phyloP scores from a whole-genome alignment of 1,284 basidiomycete genomes.

The Cutaneotrichosporon arboriforme region DNA sequence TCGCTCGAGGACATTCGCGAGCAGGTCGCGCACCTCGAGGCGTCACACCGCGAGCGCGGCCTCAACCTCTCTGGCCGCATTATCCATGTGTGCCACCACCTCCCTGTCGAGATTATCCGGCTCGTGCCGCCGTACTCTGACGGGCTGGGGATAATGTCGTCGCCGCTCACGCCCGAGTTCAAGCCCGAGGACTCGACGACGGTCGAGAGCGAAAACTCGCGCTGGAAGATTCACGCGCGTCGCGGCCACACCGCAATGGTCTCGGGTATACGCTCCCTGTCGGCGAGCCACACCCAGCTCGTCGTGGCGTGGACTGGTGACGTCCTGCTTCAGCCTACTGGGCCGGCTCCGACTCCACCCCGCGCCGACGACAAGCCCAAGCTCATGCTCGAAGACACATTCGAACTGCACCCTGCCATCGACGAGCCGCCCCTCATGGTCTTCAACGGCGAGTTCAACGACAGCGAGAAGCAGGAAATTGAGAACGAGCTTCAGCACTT shows the following conservation, averaged over 20 bases:
- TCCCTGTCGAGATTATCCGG: constrained; percentile 46
- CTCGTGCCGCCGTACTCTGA: constrained; percentile 20
- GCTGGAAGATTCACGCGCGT: constrained; percentile 73
- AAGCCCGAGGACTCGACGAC: constrained; percentile 40
- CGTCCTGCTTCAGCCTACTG: constrained; percentile 50
- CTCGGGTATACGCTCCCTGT: constrained; percentile 80
- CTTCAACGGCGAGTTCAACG: constrained; percentile 54
- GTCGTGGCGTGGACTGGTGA: constrained; percentile 94
- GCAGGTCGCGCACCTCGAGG: constrained; percentile 57
- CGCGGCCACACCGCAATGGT: constrained; percentile 95
- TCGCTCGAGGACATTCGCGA: constrained; percentile 47
- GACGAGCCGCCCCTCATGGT: constrained; percentile 44
- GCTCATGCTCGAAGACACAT: constrained; percentile 16
- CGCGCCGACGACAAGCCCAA: constrained; percentile 5
- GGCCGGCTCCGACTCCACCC: constrained; percentile 8
- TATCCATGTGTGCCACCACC: constrained; percentile 65
- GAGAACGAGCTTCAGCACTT: constrained; percentile 59
- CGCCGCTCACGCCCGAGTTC: constrained; percentile 46
- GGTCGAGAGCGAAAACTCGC: constrained; percentile 34
- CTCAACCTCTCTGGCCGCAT: constrained; percentile 73
- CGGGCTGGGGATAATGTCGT: constrained; percentile 22
- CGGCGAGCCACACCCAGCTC: constrained; percentile 77
- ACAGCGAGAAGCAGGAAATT: constrained; percentile 59
- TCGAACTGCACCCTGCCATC: constrained; percentile 20
- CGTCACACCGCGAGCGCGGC: constrained; percentile 61